Base-by-base conservation (phyloP, 2,329 filamentous ascomycete genomes). In the Byssothecium circinans region DNA sequence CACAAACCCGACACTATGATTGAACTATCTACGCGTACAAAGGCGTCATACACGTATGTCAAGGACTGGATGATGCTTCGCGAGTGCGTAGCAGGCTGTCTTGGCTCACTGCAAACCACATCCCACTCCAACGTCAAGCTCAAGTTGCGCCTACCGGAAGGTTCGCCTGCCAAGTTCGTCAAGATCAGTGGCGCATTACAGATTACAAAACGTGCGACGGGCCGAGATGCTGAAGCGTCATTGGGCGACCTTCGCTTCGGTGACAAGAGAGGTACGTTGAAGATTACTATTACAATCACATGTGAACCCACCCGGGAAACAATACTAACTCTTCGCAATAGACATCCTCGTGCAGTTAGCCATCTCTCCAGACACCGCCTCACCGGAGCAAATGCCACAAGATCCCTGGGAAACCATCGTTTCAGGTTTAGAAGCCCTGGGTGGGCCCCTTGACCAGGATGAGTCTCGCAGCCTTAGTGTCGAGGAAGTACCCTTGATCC, bases 11-110 rank as follows among this genome's bases (percentile, higher is more conserved):
- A 99, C 67, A 96, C 91, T 1, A 95, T 99, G 91, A 96, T 99
- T 54, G 92, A 97, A 73, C 78, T 99, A 11, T 97, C 94, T 0
- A 94, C 89, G 6, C 83, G 91, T 51, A 99, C 94, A 3, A 99
- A 97, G 75, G 94, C 91, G 4, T 95, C 91, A 1, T 99, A 97
- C 67, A 95, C 91, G 1, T 99, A 97, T 64, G 91, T 99, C 59
- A 99, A 97, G 74, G 94, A 99, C 71, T 99, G 94, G 94, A 97
- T 97, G 92, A 99, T 97, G 92, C 81, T 99, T 29, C 87, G 94
- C 22, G 94, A 99, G 71, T 97, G 94, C 69, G 81, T 96, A 36
- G 94, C 91, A 19, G 94, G 94, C 35, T 97, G 92, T 64, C 77
- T 99, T 22, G 94, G 94, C 38, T 86, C 90, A 12, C 81, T 97